These are phyloP conservation scores for Parastagonospora avenae DNA, from an alignment of 2,329 filamentous ascomycete genomes.

Conservation along the genomic window DNA sequence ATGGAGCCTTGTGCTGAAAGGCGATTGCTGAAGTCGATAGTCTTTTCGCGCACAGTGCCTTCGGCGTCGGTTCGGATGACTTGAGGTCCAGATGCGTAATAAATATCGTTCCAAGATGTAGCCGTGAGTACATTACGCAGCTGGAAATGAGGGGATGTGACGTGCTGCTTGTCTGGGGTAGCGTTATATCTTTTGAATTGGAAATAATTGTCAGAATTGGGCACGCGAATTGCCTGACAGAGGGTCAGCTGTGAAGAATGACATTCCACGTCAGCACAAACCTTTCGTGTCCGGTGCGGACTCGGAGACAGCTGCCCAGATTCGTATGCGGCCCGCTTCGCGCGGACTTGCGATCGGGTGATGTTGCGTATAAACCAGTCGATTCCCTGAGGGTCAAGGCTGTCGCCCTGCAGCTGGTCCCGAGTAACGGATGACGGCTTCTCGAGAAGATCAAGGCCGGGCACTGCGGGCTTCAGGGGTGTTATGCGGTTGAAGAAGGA, in stretches of 20 bases:
- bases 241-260: slow-evolving; percentile 10
- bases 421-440: slow-evolving; percentile 33
- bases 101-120: slow-evolving; percentile 60
- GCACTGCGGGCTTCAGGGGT: slow-evolving; percentile 16
- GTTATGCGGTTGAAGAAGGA: slow-evolving; percentile 33
- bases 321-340: slow-evolving; percentile 31
- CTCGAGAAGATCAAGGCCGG: slow-evolving; percentile 30
- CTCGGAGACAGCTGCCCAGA: slow-evolving; percentile 20
- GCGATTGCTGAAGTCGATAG: slow-evolving; percentile 57
- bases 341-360: slow-evolving; percentile 29
- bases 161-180: slow-evolving; percentile 44
- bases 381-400: slow-evolving; percentile 47
- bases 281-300: slow-evolving; percentile 25
- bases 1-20: slow-evolving; percentile 50
- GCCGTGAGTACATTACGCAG: slow-evolving; percentile 63
- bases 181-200: slow-evolving; percentile 57
- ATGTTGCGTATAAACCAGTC: slow-evolving; percentile 43
- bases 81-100: slow-evolving; percentile 56
- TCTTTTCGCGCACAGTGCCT: slow-evolving; percentile 47
- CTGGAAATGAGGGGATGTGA: slow-evolving; percentile 63
- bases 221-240: slow-evolving; percentile 32
- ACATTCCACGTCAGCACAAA: slow-evolving; percentile 7
- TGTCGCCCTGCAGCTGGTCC: slow-evolving; percentile 42
- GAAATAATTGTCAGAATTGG: slow-evolving; percentile 54
- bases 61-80: slow-evolving; percentile 57